Percentiles rank a stretch among this genome's conserved stretches.
These are phyloP conservation scores for Parmelia sp. DNA, from an alignment of 495 filamentous ascomycete genomes.

Conservation along the genomic window DNA sequence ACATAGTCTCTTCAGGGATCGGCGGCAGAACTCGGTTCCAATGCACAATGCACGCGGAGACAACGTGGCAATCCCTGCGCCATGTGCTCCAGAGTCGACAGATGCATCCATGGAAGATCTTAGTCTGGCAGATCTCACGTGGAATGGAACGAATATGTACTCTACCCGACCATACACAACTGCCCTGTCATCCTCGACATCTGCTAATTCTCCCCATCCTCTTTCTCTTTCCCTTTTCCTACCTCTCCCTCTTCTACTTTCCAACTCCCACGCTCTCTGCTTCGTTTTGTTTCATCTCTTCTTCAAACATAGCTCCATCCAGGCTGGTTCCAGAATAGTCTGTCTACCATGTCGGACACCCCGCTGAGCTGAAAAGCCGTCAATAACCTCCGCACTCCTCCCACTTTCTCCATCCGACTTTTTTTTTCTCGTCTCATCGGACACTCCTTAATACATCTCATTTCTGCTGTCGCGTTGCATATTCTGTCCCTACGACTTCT, in stretches of 20 bases:
- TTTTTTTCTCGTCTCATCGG: background rate
- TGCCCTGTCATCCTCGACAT: background rate
- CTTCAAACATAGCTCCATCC: background rate
- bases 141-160: background rate
- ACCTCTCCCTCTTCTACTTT: background rate
- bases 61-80: slow-evolving; percentile 22
- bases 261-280: background rate
- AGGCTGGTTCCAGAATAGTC: slow-evolving; percentile 6
- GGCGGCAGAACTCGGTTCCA: background rate
- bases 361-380: background rate
- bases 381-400: background rate
- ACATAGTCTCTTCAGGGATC: slow-evolving; percentile 8
- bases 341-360: background rate
- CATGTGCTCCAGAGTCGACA: slow-evolving; percentile 12
- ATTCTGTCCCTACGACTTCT: slow-evolving; percentile 12
- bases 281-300: background rate
- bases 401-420: background rate
- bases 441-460: slow-evolving; percentile 1
- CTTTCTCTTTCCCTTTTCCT: background rate
- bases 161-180: slow-evolving; percentile 3
- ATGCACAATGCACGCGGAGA: slow-evolving; percentile 4
- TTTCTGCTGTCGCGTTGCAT: background rate
- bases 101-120: slow-evolving; percentile 16
- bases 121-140: slow-evolving; percentile 9
- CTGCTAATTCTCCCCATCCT: background rate